Percentiles rank a stretch among this genome's conserved stretches.
Conservation (phyloP, 2,329 filamentous ascomycete genomes). For the Pseudogymnoascus sp. region DNA sequence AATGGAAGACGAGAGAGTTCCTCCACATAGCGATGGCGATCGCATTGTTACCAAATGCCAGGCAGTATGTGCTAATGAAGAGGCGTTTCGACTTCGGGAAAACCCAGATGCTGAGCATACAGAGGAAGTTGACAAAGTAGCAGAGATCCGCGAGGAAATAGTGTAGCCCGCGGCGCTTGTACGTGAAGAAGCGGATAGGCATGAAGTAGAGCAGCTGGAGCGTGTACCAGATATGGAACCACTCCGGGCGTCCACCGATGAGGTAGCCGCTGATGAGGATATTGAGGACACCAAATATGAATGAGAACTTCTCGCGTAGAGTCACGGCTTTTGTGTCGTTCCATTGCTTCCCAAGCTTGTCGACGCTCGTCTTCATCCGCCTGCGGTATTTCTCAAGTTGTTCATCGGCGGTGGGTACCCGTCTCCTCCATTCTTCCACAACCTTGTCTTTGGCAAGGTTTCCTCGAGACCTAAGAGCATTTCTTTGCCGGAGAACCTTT, state of each 20-base stretch:
- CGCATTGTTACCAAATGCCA: conserved; percentile 94
- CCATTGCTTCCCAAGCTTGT: conserved; percentile 78
- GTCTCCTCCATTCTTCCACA: conserved; percentile 84
- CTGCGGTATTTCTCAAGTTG: conserved; percentile 85
- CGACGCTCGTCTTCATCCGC: conserved; percentile 83
- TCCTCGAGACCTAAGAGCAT: conserved; percentile 69
- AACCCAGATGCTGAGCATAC: conserved; percentile 76
- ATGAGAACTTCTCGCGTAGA: conserved; percentile 85
- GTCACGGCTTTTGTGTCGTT: conserved; percentile 85
- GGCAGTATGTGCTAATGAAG: conserved; percentile 84
- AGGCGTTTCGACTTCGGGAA: conserved; percentile 87
- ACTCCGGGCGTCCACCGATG: conserved; percentile 75
- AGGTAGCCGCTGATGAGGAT: conserved; percentile 95
- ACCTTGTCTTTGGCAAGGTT: conserved; percentile 78
- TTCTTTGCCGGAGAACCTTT: conserved; percentile 74
- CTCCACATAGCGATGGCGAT: conserved; percentile 99
- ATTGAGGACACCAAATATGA: conserved; percentile 93
- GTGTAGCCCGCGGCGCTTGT: conserved; percentile 85
- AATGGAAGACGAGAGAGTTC: conserved; percentile 97
- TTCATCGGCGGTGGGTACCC: conserved; percentile 81
- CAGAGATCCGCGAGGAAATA: conserved; percentile 97
- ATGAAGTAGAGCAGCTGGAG: conserved; percentile 86
- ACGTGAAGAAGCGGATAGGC: conserved; percentile 89
- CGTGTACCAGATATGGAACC: conserved; percentile 91
- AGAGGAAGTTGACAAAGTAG: conserved; percentile 92